These are phyloP conservation scores for Salix purpurea DNA, from an alignment of 345 rosid species.

Conservation along the genomic window DNA sequence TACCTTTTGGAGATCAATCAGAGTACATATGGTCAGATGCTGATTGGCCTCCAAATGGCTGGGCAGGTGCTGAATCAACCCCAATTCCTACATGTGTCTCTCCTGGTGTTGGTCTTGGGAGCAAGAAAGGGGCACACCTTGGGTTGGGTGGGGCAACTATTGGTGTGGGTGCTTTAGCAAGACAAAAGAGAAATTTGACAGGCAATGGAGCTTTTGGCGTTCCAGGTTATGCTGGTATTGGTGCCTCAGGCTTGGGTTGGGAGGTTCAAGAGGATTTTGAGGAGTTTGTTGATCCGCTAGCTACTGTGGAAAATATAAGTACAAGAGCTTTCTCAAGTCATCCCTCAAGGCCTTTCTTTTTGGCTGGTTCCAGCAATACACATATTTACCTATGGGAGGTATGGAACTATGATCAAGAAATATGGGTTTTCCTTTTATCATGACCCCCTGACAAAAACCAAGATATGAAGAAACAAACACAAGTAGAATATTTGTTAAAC, in stretches of 20 bases:
- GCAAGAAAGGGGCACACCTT: slow-evolving; percentile 65
- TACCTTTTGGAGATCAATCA: slow-evolving; percentile 36
- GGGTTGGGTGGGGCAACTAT: slow-evolving; percentile 75
- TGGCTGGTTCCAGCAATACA: slow-evolving; percentile 91
- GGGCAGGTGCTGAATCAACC: slow-evolving; percentile 79
- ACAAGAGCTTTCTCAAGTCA: slow-evolving; percentile 83
- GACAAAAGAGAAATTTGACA: slow-evolving; percentile 45
- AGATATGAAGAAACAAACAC: too few relatives aligned
- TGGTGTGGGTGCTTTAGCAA: slow-evolving; percentile 45
- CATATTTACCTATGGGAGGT: slow-evolving; percentile 96
- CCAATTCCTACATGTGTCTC: slow-evolving; percentile 70
- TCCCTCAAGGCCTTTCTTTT: slow-evolving; percentile 81
- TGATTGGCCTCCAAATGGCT: slow-evolving; percentile 85
- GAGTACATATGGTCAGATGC: slow-evolving; percentile 68
- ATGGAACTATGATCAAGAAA: slow-evolving; percentile 21
- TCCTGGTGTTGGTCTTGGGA: slow-evolving; percentile 69
- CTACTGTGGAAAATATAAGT: slow-evolving; percentile 60
- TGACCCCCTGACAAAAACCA: too few relatives aligned
- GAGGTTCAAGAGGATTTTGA: slow-evolving; percentile 70
- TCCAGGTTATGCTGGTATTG: slow-evolving; percentile 62
- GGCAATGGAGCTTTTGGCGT: slow-evolving; percentile 55
- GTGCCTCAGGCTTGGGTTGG: slow-evolving; percentile 76
- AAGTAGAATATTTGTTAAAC: too few relatives aligned
- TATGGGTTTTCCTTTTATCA: background rate
- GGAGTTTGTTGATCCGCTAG: slow-evolving; percentile 65